phyloP scores from a whole-genome alignment of 1,284 basidiomycete genomes.

The Volvariella volvacea region DNA sequence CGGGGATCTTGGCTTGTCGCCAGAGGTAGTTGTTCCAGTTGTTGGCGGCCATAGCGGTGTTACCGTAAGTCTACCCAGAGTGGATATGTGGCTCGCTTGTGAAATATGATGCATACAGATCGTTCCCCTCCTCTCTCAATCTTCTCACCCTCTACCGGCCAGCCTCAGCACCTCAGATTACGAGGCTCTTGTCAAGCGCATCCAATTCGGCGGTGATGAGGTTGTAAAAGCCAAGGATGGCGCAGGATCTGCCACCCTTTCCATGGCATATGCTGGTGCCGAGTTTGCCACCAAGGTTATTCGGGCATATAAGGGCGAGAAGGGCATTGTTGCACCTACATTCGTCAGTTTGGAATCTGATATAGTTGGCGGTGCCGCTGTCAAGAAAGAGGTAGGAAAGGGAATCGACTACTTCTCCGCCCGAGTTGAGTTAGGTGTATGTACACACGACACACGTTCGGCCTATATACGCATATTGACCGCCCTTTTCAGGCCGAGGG shows the following conservation, averaged over 20 bases:
- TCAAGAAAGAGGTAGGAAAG: conserved; percentile 54
- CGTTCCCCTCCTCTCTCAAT: conserved; percentile 93
- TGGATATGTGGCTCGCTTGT: neutral
- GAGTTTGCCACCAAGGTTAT: conserved; percentile 79
- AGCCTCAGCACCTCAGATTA: conserved; percentile 42
- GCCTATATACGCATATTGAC: neutral
- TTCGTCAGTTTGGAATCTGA: conserved; percentile 84
- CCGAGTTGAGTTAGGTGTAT: conserved; percentile 78
- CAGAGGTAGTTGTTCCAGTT: conserved; percentile 80
- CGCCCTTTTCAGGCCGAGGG: conserved; percentile 59
- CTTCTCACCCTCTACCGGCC: conserved; percentile 64
- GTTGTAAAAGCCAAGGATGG: conserved; percentile 89
- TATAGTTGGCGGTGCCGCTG: conserved; percentile 57
- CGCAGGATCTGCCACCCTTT: conserved; percentile 84
- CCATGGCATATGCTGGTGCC: conserved; percentile 93
- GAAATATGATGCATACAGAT: conserved; percentile 46
- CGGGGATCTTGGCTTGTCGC: conserved; percentile 55
- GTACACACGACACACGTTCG: conserved; percentile 18
- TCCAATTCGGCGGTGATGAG: conserved; percentile 96
- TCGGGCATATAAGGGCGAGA: conserved; percentile 84
- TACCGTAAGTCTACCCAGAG: conserved; percentile 45
- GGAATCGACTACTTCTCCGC: conserved; percentile 83
- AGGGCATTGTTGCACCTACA: conserved; percentile 78
- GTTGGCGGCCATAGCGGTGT: conserved; percentile 96
- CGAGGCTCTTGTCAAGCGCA: conserved; percentile 74